phyloP scores from a whole-genome alignment of 1,139 yeast genomes.

The Yamadazyma diddensiae region DNA sequence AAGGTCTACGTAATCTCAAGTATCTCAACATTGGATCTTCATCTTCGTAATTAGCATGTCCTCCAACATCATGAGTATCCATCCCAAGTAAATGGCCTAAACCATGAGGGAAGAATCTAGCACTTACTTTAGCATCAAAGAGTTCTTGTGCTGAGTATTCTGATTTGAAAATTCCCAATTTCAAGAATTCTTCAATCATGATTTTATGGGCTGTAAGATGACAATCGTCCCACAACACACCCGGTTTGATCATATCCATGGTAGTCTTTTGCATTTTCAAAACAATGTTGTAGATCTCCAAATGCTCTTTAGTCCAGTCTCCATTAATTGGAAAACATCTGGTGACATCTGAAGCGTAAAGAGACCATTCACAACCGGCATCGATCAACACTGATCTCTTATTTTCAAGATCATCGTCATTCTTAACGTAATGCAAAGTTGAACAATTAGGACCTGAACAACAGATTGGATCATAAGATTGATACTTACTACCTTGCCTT shows the following conservation, averaged over 20 bases:
- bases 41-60: conserved; percentile 80
- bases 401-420: conserved; percentile 61
- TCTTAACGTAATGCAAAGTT: conserved; percentile 84
- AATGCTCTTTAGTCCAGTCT: conserved; percentile 83
- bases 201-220: conserved; percentile 79
- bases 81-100: conserved; percentile 90
- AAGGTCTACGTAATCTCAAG: conserved; percentile 73
- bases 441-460: conserved; percentile 93
- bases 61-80: conserved; percentile 97
- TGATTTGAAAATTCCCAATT: conserved; percentile 70
- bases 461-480: conserved; percentile 92
- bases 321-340: conserved; percentile 93
- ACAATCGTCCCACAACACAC: conserved; percentile 79
- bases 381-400: conserved; percentile 73
- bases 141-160: conserved; percentile 65
- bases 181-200: conserved; percentile 65
- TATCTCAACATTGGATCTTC: conserved; percentile 71
- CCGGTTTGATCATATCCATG: conserved; percentile 72
- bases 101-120: conserved; percentile 91
- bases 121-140: conserved; percentile 65
- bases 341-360: conserved; percentile 92
- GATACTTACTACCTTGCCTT: conserved; percentile 87
- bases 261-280: conserved; percentile 76
- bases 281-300: conserved; percentile 79
- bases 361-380: conserved; percentile 97